These are phyloP conservation scores for Coniochaeta prunicola DNA, from an alignment of 2,329 filamentous ascomycete species.

Conservation along the genomic window DNA sequence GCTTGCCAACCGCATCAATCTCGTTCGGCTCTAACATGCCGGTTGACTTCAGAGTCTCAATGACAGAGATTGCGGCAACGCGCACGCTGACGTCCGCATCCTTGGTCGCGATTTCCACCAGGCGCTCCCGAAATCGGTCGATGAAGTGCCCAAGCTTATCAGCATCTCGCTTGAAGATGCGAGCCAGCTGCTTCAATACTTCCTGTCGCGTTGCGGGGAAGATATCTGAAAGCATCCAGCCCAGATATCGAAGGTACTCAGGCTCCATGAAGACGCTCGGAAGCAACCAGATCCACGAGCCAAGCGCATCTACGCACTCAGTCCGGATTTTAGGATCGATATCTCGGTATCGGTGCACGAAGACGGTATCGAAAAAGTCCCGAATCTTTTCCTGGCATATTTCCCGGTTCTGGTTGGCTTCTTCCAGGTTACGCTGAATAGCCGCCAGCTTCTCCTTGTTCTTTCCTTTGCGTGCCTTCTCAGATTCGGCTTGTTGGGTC, in stretches of 20 bases:
- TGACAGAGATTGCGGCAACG: constrained; percentile 70
- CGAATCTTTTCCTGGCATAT: constrained; percentile 65
- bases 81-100: constrained; percentile 79
- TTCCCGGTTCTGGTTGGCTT: constrained; percentile 63
- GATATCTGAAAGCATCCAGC: constrained; percentile 88
- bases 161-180: constrained; percentile 72
- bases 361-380: constrained; percentile 87
- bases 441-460: constrained; percentile 71
- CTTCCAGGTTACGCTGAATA: constrained; percentile 64
- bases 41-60: constrained; percentile 74
- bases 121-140: constrained; percentile 76
- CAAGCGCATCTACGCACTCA: constrained; percentile 81
- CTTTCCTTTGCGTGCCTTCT: constrained; percentile 60
- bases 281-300: constrained; percentile 79
- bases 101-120: constrained; percentile 87
- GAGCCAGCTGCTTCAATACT: constrained; percentile 74
- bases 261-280: constrained; percentile 88
- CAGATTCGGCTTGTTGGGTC: constrained; percentile 70
- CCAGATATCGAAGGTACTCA: constrained; percentile 83
- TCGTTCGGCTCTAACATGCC: constrained; percentile 88
- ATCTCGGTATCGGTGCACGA: constrained; percentile 92
- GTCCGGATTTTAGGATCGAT: constrained; percentile 82
- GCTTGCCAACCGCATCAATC: constrained; percentile 77
- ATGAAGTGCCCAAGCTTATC: constrained; percentile 88
- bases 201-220: constrained; percentile 70